Percentiles rank a stretch among this genome's conserved stretches.
These are phyloP conservation scores for Endoconidiophora polonica DNA, from an alignment of 2,329 filamentous ascomycete species.

Conservation along the genomic window DNA sequence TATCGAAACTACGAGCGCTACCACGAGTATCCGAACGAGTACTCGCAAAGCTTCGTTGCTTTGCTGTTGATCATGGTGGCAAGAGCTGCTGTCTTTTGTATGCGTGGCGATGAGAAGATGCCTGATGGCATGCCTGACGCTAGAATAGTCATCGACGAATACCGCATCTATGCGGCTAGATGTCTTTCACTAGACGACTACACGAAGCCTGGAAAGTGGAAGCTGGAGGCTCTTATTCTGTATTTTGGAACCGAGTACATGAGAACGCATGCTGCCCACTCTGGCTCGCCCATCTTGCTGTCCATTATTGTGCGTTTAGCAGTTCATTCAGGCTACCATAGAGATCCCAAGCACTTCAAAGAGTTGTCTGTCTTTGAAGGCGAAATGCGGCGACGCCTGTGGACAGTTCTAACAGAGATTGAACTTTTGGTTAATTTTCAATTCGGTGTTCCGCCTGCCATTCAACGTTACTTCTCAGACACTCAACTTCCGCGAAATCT, in stretches of 20 bases:
- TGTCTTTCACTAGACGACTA: constrained; percentile 20
- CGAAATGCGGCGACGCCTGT: constrained; percentile 39
- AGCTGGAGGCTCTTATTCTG: constrained; percentile 16
- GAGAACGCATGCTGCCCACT: constrained; percentile 15
- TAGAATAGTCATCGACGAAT: constrained; percentile 15
- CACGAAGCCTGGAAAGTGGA: constrained; percentile 18
- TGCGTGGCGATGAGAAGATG: constrained; percentile 14
- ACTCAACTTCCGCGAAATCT: constrained; percentile 30
- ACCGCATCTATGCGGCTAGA: constrained; percentile 17
- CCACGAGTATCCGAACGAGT: too few species aligned
- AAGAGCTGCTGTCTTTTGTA: constrained; percentile 17
- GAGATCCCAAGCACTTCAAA: constrained; percentile 34
- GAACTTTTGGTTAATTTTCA: constrained; percentile 34
- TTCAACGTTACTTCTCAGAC: constrained; percentile 31
- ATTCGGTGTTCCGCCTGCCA: constrained; percentile 34
- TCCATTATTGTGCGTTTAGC: constrained; percentile 22
- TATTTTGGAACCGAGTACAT: constrained; percentile 19
- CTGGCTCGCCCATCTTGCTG: constrained; percentile 18
- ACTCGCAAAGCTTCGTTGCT: constrained; percentile 17
- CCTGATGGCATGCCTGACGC: constrained; percentile 15
- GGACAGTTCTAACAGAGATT: constrained; percentile 39
- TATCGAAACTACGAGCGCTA: constrained; percentile 6
- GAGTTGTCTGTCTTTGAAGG: constrained; percentile 30
- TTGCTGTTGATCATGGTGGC: constrained; percentile 21
- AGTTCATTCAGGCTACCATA: constrained; percentile 41